Conservation (phyloP, 352 stramenopile genomes). For the Globisporangium carolinianum region DNA sequence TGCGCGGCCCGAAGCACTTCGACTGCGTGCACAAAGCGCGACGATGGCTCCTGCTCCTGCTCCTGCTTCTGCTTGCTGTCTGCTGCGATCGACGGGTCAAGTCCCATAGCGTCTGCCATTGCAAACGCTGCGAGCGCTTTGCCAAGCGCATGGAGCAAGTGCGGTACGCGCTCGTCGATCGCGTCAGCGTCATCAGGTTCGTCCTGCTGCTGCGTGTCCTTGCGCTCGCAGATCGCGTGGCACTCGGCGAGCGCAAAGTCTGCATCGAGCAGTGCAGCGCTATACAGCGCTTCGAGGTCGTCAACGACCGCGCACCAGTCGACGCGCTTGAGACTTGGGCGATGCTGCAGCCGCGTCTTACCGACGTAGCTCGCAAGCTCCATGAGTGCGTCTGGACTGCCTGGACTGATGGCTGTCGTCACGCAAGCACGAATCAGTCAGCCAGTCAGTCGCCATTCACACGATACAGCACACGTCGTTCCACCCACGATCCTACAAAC, state of each 20-base stretch:
- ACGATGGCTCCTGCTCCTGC: conserved; percentile 10
- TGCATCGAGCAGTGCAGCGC: conserved; percentile 22
- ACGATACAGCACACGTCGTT: background rate
- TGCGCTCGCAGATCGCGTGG: conserved; percentile 56
- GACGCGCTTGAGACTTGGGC: background rate
- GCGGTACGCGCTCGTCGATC: conserved; percentile 52
- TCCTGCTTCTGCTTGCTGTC: conserved; percentile 10
- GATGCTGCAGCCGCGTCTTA: conserved; percentile 26
- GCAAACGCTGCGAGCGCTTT: conserved; percentile 41
- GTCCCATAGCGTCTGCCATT: background rate
- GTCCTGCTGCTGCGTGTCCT: conserved; percentile 49
- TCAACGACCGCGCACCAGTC: conserved; percentile 40
- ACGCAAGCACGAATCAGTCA: background rate
- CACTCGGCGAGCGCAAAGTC: conserved; percentile 55
- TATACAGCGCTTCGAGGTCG: conserved; percentile 38
- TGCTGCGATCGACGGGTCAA: background rate
- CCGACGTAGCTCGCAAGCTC: conserved; percentile 68
- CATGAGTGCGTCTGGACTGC: conserved; percentile 59
- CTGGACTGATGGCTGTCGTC: conserved; percentile 26
- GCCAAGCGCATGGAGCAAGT: conserved; percentile 59
- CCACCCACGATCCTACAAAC: no score
- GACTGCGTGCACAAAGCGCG: conserved; percentile 41
- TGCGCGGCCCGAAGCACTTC: conserved; percentile 62
- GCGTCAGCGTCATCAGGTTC: conserved; percentile 49
- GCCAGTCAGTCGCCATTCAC: background rate